Evolutionary conservation across 2,329 filamentous ascomycete genomes (phyloP).

Genomic region (Fusarium palustre): DNA sequence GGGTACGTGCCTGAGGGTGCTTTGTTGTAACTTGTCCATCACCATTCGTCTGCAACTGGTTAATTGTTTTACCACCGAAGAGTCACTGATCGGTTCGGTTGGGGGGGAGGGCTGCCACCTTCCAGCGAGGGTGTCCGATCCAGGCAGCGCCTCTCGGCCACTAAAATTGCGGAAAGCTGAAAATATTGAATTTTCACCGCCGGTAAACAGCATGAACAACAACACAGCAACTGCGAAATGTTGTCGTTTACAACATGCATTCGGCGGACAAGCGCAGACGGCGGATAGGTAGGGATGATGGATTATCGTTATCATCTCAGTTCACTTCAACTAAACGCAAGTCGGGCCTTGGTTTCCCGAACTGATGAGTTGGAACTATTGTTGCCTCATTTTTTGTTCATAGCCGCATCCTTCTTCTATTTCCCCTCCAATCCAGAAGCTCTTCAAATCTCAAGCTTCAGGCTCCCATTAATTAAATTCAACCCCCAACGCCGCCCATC

Average conservation of each 20-base stretch:
- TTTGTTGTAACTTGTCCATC: neutral
- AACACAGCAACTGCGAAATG: neutral
- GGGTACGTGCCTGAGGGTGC: conserved; percentile 21
- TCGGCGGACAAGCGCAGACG: conserved; percentile 4
- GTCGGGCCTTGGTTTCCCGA: conserved; percentile 9
- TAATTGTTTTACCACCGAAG: conserved; percentile 27
- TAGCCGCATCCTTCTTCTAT: conserved; percentile 7
- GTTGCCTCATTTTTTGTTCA: conserved; percentile 7
- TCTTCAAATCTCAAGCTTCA: neutral
- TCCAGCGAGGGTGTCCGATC: conserved; percentile 31
- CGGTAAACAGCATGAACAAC: conserved; percentile 26
- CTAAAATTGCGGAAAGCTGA: conserved; percentile 13
- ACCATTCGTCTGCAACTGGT: conserved; percentile 19
- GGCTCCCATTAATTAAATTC: neutral
- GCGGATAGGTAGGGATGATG: neutral
- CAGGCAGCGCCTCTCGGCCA: conserved; percentile 19
- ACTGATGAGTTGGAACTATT: neutral
- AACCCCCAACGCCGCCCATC: conserved; percentile 9
- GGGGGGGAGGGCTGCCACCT: conserved; percentile 9
- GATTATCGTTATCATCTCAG: neutral
- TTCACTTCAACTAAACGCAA: neutral
- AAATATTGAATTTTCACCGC: conserved; percentile 33
- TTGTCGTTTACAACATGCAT: neutral
- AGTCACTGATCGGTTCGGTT: conserved; percentile 20
- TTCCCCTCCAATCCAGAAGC: conserved; percentile 27